A percentile compares a stretch with the other conserved stretches of the same genome.
Evolutionary conservation across 2,329 filamentous ascomycete species (phyloP).

Genomic region (Fusarium drepaniforme): DNA sequence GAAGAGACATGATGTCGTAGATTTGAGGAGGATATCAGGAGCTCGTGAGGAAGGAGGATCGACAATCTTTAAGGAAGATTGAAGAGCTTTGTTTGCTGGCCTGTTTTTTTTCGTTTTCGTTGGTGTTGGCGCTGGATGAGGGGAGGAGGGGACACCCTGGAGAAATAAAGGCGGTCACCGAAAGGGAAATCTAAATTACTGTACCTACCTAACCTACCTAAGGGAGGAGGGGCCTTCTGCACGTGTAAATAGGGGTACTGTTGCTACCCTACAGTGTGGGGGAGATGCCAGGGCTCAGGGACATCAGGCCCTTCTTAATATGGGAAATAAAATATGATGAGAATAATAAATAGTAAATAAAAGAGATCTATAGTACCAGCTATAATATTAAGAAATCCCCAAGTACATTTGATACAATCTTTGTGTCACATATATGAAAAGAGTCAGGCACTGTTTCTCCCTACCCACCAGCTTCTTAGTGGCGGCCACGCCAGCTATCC

Average conservation of each 20-base stretch:
- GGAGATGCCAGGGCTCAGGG: neutral
- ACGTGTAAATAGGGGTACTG: constrained; percentile 34
- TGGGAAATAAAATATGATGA: neutral
- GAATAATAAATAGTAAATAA: neutral
- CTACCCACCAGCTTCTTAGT: neutral
- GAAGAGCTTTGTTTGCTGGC: constrained; percentile 25
- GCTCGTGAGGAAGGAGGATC: neutral
- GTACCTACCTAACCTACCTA: too few relatives aligned
- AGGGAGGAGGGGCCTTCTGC: constrained; percentile 24
- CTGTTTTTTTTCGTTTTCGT: neutral
- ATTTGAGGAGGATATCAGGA: constrained; percentile 7
- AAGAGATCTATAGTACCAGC: neutral
- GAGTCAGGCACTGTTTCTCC: neutral
- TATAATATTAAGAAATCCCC: neutral
- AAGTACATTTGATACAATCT: neutral
- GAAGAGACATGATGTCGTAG: constrained; percentile 63
- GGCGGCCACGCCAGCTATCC: neutral
- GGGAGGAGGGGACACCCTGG: constrained; percentile 33
- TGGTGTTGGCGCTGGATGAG: constrained; percentile 1
- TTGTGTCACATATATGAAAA: neutral
- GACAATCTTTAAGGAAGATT: constrained; percentile 20
- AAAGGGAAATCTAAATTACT: constrained; percentile 24
- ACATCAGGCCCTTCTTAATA: too few relatives aligned
- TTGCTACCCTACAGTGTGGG: constrained; percentile 27
- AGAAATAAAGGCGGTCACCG: constrained; percentile 39